Base-by-base conservation (phyloP, 2,329 filamentous ascomycete genomes). In the Fusarium sp. region DNA sequence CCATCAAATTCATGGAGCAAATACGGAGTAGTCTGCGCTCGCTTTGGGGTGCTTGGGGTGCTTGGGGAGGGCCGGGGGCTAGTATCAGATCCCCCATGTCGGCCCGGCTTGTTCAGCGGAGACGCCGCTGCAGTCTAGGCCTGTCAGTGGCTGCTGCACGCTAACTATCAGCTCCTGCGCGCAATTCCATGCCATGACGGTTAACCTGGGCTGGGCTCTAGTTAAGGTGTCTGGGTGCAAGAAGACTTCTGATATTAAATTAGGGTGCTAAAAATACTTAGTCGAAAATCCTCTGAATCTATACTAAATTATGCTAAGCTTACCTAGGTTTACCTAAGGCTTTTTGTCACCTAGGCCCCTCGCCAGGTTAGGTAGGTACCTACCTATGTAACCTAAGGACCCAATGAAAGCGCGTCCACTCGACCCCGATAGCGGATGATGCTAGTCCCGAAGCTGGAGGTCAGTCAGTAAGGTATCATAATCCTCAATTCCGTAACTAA, bases 401-500 rank as follows among this genome's bases (percentile, higher is more conserved):
- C 32, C 14, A 34, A 34, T 34, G 32, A 34, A 34, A 36, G 34
- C 34, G 34, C 34, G 15, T 36, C 34, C 36, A 34, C 39, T 48
- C 34, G 32, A 30, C 34, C 57, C 73, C 70, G 73, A 75, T 75
- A 74, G 67, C 73, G 73, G 73, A 72, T 51, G n/a, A 34, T 34
- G 32, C 32, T 14, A 20, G 26, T 30, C 44, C 60, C 55, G 26
- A 44, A 55, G 54, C 66, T 65, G 39, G 47, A 51, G 54, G 52
- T 55, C 52, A 67, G 32, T 38, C 36, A 42, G 28, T 20, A 18
- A 45, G 24, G 48, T 55, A 70, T 62, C 60, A 59, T 50, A 47
- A 54, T 38, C 50, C 47, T 30, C 26, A 39, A 34, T 36, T 57
- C 32, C n/a, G n/a, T 26, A 38, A 41, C 34, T 52, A 22, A 22